Evolutionary conservation across 768 basidiomycete genomes (phyloP), one percentile per base, ranked within the genome.

Genomic region (Tulasnella sp.): DNA sequence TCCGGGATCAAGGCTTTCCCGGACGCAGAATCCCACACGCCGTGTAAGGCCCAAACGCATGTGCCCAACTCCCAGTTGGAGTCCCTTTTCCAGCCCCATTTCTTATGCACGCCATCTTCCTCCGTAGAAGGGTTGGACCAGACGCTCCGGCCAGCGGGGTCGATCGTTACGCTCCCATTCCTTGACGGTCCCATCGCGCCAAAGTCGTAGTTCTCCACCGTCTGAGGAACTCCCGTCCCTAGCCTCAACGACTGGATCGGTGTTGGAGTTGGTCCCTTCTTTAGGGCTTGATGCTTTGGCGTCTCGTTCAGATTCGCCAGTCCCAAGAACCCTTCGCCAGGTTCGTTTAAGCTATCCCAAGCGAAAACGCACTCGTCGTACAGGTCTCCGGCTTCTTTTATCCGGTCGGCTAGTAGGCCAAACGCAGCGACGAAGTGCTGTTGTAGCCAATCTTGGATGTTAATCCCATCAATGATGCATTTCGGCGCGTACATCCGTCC

Each of bases 311-410:
- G 82, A 78, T 96, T 88, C 0, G 84, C 82, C 80, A 90, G 90
- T 1, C 85, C 87, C 40, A 88, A 84, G 44, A 92, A 83, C 0
- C 97, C 97, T 75, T 95, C 92, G 41, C 88, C 88, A 0, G 97
- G 96, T 79, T 99, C 97, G 79, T 99, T 98, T 80, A 98, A 81
- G 76, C 89, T 90, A 78, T 99, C 97, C 97, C 96, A 98, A 0
- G 97, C 97, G 64, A 98, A 89, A 12, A 99, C 86, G 75, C 94
- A 95, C 44, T 88, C 87, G 36, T 98, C 95, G 26, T 92, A 78
- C 41, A 98, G 79, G 39, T 86, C 89, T 0, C 90, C 90, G 0
- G 88, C 89, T n/a, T 87, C 88, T 5, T 83, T 81, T 67, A 97
- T 89, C 40, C 86, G 84, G 78, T 93, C 89, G 0, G 91, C 93